Percentiles rank a stretch among this genome's conserved stretches.
Evolutionary conservation across 2,329 filamentous ascomycete species (phyloP).

Genomic region (Aulographum hederae): DNA sequence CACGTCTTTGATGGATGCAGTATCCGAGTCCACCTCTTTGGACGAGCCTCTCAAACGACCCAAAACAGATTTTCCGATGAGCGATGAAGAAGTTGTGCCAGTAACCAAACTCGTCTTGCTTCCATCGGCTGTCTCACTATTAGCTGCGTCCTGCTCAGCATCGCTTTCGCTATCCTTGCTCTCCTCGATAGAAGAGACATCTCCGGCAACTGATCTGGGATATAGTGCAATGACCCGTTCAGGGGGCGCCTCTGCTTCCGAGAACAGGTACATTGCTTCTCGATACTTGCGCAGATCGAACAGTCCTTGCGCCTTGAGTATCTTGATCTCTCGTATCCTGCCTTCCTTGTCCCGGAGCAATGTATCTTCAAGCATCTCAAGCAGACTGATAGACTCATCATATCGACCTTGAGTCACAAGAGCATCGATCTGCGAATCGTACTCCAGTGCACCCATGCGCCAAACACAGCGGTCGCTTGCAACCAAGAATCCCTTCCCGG

Average conservation of each 20-base stretch:
- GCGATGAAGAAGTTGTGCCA: constrained; percentile 11
- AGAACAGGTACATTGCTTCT: constrained; percentile 78
- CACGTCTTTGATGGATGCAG: constrained; percentile 37
- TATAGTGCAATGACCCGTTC: constrained; percentile 76
- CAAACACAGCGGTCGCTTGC: constrained; percentile 82
- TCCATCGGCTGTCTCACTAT: constrained; percentile 9
- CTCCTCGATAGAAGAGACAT: constrained; percentile 46
- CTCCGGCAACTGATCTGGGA: constrained; percentile 66
- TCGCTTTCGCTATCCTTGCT: constrained; percentile 21
- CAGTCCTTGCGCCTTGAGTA: constrained; percentile 71
- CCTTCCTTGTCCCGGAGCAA: constrained; percentile 67
- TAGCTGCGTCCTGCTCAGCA: constrained; percentile 13
- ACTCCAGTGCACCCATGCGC: constrained; percentile 88
- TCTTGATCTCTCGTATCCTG: constrained; percentile 70
- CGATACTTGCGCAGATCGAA: constrained; percentile 73
- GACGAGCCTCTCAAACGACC: constrained; percentile 27
- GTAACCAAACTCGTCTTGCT: constrained; percentile 9
- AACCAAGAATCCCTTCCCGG: constrained; percentile 88
- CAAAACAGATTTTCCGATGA: constrained; percentile 23
- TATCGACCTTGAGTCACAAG: constrained; percentile 56
- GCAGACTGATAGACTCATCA: constrained; percentile 81
- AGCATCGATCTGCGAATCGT: constrained; percentile 74
- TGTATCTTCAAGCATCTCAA: constrained; percentile 83
- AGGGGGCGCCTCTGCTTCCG: constrained; percentile 74
- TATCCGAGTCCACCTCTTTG: constrained; percentile 25